Conservation (phyloP, 345 rosid species). For the Dipteronia dyeriana region DNA sequence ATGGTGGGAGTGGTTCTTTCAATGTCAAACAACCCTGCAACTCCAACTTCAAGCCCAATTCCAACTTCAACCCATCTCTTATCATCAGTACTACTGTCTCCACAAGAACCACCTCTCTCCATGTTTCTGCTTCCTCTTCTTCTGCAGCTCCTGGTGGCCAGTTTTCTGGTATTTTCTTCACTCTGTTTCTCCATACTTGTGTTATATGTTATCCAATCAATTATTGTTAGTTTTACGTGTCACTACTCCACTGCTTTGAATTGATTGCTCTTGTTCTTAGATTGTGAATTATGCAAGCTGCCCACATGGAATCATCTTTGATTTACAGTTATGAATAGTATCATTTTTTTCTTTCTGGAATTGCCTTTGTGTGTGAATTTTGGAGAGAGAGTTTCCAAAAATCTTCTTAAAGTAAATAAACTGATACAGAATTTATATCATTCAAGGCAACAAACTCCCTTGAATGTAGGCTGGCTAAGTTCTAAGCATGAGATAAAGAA, state of each 20-base stretch:
- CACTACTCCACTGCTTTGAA: background rate
- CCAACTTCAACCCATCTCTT: background rate
- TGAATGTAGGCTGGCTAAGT: too few relatives aligned
- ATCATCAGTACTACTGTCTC: background rate
- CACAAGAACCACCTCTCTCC: background rate
- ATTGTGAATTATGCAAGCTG: background rate
- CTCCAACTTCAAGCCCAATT: background rate
- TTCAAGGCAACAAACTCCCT: too few relatives aligned
- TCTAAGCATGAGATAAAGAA: too few relatives aligned
- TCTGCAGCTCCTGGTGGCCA: conserved; percentile 6
- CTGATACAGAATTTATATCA: too few relatives aligned
- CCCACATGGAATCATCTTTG: background rate
- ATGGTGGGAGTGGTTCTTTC: background rate
- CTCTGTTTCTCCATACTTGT: background rate
- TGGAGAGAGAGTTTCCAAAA: too few relatives aligned
- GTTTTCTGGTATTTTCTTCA: background rate
- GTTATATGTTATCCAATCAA: background rate
- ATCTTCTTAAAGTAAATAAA: too few relatives aligned
- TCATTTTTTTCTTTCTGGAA: background rate
- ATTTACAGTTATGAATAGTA: background rate
- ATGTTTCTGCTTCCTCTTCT: conserved; percentile 13
- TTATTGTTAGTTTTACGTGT: background rate
- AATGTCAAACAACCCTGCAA: background rate
- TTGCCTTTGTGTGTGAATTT: background rate
- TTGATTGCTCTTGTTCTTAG: background rate